Conservation (phyloP, 306 rosid species). For the Rosa chinensis region DNA sequence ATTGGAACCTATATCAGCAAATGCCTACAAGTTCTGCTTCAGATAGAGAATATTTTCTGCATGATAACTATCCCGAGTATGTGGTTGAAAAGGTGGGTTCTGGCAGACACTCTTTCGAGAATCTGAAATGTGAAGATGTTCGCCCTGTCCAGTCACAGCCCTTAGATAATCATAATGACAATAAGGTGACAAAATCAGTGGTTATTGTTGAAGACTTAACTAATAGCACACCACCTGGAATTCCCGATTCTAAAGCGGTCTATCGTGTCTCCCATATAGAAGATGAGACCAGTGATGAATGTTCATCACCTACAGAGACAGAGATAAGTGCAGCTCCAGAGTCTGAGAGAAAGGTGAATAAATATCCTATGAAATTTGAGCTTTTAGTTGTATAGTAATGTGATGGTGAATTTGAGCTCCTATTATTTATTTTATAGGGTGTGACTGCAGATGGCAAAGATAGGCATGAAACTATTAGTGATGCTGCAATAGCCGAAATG, state of each 20-base stretch:
- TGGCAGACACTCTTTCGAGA: constrained; percentile 28
- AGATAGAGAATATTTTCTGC: constrained; percentile 35
- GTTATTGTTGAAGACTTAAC: constrained; percentile 39
- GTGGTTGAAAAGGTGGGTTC: constrained; percentile 32
- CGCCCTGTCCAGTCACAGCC: constrained; percentile 29
- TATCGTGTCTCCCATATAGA: constrained; percentile 42
- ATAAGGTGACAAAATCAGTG: constrained; percentile 27
- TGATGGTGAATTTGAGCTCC: constrained; percentile 19
- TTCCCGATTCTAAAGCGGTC: constrained; percentile 42
- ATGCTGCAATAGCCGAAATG: constrained; percentile 54
- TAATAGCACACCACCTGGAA: constrained; percentile 34
- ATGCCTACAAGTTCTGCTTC: constrained; percentile 35
- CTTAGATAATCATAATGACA: constrained; percentile 22
- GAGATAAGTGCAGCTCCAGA: constrained; percentile 32
- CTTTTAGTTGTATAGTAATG: constrained; percentile 19
- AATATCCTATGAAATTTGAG: constrained; percentile 14
- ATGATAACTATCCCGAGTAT: constrained; percentile 24
- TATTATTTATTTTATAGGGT: constrained; percentile 43
- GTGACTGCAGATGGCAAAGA: constrained; percentile 35
- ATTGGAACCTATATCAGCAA: constrained; percentile 48
- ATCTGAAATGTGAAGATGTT: constrained; percentile 22
- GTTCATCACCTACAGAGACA: constrained; percentile 32
- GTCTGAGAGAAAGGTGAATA: constrained; percentile 58
- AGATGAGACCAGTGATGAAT: constrained; percentile 44
- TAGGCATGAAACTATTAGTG: constrained; percentile 41